A percentile compares a stretch with the other conserved stretches of the same genome.
phyloP scores from a whole-genome alignment of 164 flowering plant genomes.

The Magnolia sinica region DNA sequence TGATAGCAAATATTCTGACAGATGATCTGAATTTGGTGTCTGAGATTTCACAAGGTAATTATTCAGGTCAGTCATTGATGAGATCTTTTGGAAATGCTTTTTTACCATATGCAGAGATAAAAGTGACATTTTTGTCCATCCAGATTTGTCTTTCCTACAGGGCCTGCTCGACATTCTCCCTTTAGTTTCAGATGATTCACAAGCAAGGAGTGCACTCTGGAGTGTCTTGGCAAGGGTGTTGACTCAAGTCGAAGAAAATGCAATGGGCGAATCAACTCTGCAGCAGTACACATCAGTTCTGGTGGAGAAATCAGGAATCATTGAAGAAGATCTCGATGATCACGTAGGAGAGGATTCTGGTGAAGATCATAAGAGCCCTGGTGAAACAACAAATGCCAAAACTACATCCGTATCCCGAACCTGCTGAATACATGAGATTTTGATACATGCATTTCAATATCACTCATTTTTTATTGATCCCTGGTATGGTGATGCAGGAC shows the following conservation, averaged over 20 bases:
- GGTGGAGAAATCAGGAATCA: slow-evolving; percentile 48
- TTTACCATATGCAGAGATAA: not conserved
- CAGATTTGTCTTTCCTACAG: slow-evolving; percentile 66
- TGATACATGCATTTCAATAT: not conserved
- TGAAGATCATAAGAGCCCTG: slow-evolving; percentile 21
- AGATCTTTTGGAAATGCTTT: not conserved
- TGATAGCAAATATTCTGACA: slow-evolving; percentile 75
- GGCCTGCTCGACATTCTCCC: slow-evolving; percentile 71
- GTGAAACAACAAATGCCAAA: slow-evolving; percentile 29
- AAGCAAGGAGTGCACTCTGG: slow-evolving; percentile 86
- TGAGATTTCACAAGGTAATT: slow-evolving; percentile 62
- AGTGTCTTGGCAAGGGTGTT: slow-evolving; percentile 58
- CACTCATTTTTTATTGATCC: not conserved
- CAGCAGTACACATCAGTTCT: slow-evolving; percentile 45
- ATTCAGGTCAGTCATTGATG: not conserved
- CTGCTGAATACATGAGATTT: not conserved
- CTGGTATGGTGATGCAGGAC: no score
- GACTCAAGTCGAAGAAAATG: slow-evolving; percentile 40
- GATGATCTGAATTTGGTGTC: slow-evolving; percentile 52
- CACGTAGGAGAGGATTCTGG: slow-evolving; percentile 28
- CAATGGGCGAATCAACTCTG: slow-evolving; percentile 36
- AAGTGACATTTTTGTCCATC: slow-evolving; percentile 19
- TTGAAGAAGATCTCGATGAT: slow-evolving; percentile 77
- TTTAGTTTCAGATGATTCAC: slow-evolving; percentile 66
- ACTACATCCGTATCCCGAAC: slow-evolving; percentile 63